Conservation (phyloP, 805 yeast genomes). For the Ogataea siamensis region DNA sequence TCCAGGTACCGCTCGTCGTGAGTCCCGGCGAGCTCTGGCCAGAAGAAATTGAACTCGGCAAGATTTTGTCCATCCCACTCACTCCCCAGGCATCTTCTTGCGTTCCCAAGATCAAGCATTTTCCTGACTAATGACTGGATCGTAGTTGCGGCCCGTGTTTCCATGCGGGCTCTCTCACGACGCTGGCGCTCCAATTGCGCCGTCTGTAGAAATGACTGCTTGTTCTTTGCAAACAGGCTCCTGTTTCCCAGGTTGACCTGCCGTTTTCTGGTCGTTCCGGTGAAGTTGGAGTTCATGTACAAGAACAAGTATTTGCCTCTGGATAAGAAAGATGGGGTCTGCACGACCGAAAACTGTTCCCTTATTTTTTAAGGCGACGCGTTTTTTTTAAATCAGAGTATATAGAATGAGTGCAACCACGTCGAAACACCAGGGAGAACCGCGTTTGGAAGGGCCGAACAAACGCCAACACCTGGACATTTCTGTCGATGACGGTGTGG, state of each 20-base stretch:
- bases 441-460: slow-evolving; percentile 10
- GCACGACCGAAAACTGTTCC: slow-evolving; percentile 6
- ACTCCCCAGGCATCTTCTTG: slow-evolving; percentile 23
- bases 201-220: slow-evolving; percentile 51
- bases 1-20: slow-evolving; percentile 14
- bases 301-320: slow-evolving; percentile 5
- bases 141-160: slow-evolving; percentile 45
- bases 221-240: slow-evolving; percentile 30
- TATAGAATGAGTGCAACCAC: slow-evolving; percentile 4
- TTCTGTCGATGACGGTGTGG: slow-evolving; percentile 23
- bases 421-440: slow-evolving; percentile 12
- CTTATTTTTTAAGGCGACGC: slow-evolving; percentile 7
- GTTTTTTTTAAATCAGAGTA: slow-evolving; percentile 5
- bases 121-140: slow-evolving; percentile 52
- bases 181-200: slow-evolving; percentile 64
- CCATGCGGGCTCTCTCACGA: slow-evolving; percentile 55
- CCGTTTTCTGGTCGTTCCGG: slow-evolving; percentile 33
- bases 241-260: slow-evolving; percentile 51
- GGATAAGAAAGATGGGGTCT: slow-evolving; percentile 7
- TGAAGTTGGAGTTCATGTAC: slow-evolving; percentile 30
- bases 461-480: slow-evolving; percentile 26
- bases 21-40: slow-evolving; percentile 15
- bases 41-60: slow-evolving; percentile 33
- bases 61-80: slow-evolving; percentile 27
- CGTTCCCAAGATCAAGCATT: slow-evolving; percentile 33